Evolutionary conservation across 129 eudicot species (phyloP).

Genomic region (Flaveria sonorensis): DNA sequence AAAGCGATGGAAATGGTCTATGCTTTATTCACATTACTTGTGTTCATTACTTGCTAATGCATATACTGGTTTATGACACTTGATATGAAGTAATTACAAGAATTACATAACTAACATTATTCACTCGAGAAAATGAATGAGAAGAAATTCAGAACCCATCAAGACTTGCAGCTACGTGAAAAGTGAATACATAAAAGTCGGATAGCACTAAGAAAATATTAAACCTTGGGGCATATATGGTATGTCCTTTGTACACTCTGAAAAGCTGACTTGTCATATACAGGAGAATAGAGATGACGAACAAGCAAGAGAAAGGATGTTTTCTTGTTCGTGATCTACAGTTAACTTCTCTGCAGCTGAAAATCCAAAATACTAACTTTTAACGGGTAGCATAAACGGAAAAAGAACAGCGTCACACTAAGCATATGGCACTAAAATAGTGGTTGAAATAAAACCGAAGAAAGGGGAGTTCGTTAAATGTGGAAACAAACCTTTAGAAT

Average conservation of each 20-base stretch:
- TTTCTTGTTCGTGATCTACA: slow-evolving; percentile 31
- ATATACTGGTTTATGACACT: slow-evolving; percentile 35
- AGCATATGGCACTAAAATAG: neutral
- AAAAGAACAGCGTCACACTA: neutral
- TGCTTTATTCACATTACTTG: slow-evolving; percentile 29
- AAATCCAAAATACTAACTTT: neutral
- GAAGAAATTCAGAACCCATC: slow-evolving; percentile 21
- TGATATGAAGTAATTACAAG: slow-evolving; percentile 10
- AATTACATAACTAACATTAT: slow-evolving; percentile 28
- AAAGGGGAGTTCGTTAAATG: neutral
- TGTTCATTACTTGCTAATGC: slow-evolving; percentile 32
- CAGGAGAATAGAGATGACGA: neutral
- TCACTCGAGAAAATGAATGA: neutral
- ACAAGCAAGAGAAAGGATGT: neutral
- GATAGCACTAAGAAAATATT: neutral
- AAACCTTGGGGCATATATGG: slow-evolving; percentile 14
- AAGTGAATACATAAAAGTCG: slow-evolving; percentile 26
- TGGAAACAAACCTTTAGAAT: slow-evolving; percentile 58
- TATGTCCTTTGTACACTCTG: slow-evolving; percentile 34
- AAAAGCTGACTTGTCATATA: slow-evolving; percentile 23
- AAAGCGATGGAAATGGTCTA: slow-evolving; percentile 11
- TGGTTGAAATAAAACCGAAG: no score
- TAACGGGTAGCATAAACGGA: neutral
- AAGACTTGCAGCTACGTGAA: slow-evolving; percentile 26
- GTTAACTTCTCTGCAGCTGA: slow-evolving; percentile 19